phyloP scores from a whole-genome alignment of 1,284 basidiomycete species.

The Prillingera fragicola region DNA sequence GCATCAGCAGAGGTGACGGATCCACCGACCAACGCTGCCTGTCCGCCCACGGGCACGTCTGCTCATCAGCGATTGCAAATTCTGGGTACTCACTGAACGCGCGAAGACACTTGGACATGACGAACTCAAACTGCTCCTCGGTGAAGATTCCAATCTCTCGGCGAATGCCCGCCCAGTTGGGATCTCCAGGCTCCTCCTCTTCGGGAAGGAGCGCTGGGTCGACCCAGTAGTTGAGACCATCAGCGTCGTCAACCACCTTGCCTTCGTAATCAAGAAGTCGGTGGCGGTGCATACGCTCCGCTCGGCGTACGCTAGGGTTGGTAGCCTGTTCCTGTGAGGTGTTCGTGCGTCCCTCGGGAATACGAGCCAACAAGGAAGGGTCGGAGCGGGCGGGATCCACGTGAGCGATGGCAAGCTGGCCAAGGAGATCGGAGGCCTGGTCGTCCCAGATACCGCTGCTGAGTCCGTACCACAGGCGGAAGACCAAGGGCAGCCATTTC shows the following conservation, averaged over 20 bases:
- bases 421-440: constrained; percentile 63
- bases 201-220: constrained; percentile 44
- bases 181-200: constrained; percentile 59
- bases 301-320: constrained; percentile 27
- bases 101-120: constrained; percentile 80
- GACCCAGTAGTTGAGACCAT: constrained; percentile 51
- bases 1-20: constrained; percentile 51
- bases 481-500: constrained; percentile 70
- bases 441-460: constrained; percentile 81
- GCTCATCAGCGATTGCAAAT: constrained; percentile 24
- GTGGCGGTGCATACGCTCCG: constrained; percentile 24
- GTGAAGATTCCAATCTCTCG: constrained; percentile 84
- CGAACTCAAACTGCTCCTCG: constrained; percentile 73
- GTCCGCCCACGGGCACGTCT: constrained; percentile 51
- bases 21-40: too few relatives aligned
- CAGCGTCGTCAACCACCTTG: constrained; percentile 51
- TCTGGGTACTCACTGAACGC: constrained; percentile 66
- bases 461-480: constrained; percentile 73
- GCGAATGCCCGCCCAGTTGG: constrained; percentile 68
- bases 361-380: constrained; percentile 57
- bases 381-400: constrained; percentile 66
- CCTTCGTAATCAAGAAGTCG: constrained; percentile 35
- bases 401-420: constrained; percentile 66
- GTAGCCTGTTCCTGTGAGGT: constrained; percentile 34
- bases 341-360: constrained; percentile 51